Evolutionary conservation across 805 yeast species (phyloP).

Genomic region (Komagataella populi): DNA sequence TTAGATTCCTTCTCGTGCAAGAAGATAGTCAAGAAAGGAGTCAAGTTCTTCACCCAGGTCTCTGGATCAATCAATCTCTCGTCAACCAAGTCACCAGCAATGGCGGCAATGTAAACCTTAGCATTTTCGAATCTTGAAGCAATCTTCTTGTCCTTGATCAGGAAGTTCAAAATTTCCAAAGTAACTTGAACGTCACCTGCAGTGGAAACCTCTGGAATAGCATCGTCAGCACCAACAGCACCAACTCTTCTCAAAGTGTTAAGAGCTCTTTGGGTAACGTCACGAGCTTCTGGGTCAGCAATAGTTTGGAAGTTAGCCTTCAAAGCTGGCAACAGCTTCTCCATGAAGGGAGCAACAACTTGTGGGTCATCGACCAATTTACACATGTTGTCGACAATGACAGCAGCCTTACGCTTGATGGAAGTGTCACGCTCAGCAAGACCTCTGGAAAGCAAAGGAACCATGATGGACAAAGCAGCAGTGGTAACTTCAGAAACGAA

Average conservation of each 20-base stretch:
- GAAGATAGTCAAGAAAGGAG: slow-evolving; percentile 93
- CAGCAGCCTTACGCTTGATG: slow-evolving; percentile 99
- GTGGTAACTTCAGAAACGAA: slow-evolving; percentile 99
- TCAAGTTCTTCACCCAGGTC: slow-evolving; percentile 79
- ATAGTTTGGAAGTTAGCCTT: slow-evolving; percentile 88
- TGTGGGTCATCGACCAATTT: slow-evolving; percentile 99
- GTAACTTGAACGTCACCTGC: slow-evolving; percentile 96
- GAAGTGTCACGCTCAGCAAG: slow-evolving; percentile 99
- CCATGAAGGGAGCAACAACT: slow-evolving; percentile 98
- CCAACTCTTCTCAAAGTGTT: slow-evolving; percentile 98
- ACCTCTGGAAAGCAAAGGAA: slow-evolving; percentile 98
- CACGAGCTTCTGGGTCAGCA: slow-evolving; percentile 99
- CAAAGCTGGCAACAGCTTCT: slow-evolving; percentile 90
- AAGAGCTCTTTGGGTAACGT: slow-evolving; percentile 93
- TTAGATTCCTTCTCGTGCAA: slow-evolving; percentile 87
- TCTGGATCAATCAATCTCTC: slow-evolving; percentile 91
- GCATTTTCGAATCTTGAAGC: slow-evolving; percentile 72
- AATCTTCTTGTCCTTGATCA: slow-evolving; percentile 54
- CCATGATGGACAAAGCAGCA: slow-evolving; percentile 99
- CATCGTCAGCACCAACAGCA: slow-evolving; percentile 82
- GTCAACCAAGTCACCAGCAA: slow-evolving; percentile 98
- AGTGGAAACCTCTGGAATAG: slow-evolving; percentile 92
- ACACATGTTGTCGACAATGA: slow-evolving; percentile 99
- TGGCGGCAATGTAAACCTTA: slow-evolving; percentile 76
- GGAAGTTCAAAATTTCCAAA: slow-evolving; percentile 62